These are phyloP conservation scores for Hypoxylon sp. DNA, from an alignment of 2,329 filamentous ascomycete species.

Conservation along the genomic window DNA sequence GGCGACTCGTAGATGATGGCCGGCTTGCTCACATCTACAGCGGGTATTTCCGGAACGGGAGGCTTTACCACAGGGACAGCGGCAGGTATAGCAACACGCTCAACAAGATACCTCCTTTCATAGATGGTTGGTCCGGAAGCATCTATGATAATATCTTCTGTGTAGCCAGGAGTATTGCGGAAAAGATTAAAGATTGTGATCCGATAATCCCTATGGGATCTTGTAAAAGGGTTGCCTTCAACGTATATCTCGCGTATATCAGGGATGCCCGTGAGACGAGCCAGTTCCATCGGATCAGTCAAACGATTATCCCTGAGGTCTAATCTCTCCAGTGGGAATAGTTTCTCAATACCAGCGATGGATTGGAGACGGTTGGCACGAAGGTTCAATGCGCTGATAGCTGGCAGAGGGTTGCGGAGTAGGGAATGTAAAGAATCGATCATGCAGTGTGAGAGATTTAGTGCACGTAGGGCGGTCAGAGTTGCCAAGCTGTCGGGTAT, in stretches of 20 bases:
- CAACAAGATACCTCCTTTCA: conserved; percentile 87
- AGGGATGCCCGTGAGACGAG: conserved; percentile 89
- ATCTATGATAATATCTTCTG: conserved; percentile 92
- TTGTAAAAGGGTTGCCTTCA: conserved; percentile 90
- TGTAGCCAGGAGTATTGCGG: conserved; percentile 88
- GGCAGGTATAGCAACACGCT: conserved; percentile 82
- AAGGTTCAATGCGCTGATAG: conserved; percentile 93
- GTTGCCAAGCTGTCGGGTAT: conserved; percentile 92
- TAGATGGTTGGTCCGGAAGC: conserved; percentile 84
- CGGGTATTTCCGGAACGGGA: conserved; percentile 71
- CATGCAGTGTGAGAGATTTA: conserved; percentile 98
- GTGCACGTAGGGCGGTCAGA: conserved; percentile 87
- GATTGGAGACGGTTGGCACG: conserved; percentile 89
- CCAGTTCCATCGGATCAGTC: conserved; percentile 91
- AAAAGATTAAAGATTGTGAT: conserved; percentile 97
- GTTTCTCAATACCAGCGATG: conserved; percentile 88
- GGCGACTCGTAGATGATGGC: conserved; percentile 69
- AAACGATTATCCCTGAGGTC: conserved; percentile 93
- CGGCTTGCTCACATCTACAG: conserved; percentile 78
- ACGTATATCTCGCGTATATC: conserved; percentile 95
- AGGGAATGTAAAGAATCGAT: conserved; percentile 94
- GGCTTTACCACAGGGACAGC: conserved; percentile 84
- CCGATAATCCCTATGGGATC: conserved; percentile 87
- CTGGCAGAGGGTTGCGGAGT: conserved; percentile 86
- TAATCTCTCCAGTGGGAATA: conserved; percentile 89